A percentile compares a stretch with the other conserved stretches of the same genome.
Evolutionary conservation across 192 early-diverging fungal genomes (phyloP).

Genomic region (Diversispora eburnea): DNA sequence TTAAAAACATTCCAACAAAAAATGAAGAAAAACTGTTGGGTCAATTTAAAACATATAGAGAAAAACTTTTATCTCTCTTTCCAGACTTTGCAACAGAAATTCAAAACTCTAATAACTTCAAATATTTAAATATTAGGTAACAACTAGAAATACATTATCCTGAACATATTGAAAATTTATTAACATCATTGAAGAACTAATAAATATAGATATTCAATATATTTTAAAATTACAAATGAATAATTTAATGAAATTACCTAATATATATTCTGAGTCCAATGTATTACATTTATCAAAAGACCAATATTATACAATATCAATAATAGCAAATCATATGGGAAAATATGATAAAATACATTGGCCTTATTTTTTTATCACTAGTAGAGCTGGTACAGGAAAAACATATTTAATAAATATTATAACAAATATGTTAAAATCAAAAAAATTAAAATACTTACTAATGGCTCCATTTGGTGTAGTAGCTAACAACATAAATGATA

Average conservation of each 20-base stretch:
- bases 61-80: not conserved
- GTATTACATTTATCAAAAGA: no score
- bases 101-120: not conserved
- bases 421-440: not conserved
- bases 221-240: constrained; percentile 6
- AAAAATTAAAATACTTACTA: not conserved
- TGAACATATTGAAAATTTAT: no score
- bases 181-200: no score
- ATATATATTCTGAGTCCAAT: not conserved
- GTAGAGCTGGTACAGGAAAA: not conserved
- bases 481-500: not conserved
- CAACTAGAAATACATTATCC: no score
- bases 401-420: not conserved
- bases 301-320: no score
- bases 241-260: not conserved
- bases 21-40: not conserved
- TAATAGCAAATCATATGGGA: not conserved
- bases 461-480: constrained; percentile 3
- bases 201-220: not conserved
- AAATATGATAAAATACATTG: not conserved
- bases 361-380: constrained; percentile 10
- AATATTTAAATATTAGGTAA: not conserved
- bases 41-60: not conserved
- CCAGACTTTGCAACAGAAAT: no score
- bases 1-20: not conserved